phyloP scores from a whole-genome alignment of 257 asterid genomes.

The Prunella vulgaris region DNA sequence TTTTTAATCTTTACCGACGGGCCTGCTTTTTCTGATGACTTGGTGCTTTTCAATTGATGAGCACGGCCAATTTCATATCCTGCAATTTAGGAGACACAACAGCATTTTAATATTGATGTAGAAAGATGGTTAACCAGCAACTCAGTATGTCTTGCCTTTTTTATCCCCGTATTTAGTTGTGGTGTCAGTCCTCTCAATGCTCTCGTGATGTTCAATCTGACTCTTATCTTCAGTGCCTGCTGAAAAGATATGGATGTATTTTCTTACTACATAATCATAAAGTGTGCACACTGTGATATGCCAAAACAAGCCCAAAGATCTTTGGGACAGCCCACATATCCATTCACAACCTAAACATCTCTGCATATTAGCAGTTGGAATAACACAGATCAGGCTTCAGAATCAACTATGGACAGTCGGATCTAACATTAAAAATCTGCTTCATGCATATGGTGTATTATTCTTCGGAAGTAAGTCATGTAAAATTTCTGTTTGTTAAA shows the following conservation, averaged over 20 bases:
- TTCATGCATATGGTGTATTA: too few relatives aligned
- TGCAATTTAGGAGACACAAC: conserved; percentile 11
- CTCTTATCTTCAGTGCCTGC: conserved; percentile 25
- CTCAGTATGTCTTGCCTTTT: conserved; percentile 20
- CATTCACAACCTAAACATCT: too few relatives aligned
- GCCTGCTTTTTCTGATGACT: conserved; percentile 29
- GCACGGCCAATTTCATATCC: conserved; percentile 25
- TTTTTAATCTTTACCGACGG: conserved; percentile 32
- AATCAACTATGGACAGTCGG: too few relatives aligned
- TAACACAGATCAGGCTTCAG: too few relatives aligned
- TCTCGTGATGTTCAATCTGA: conserved; percentile 21
- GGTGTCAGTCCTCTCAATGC: conserved; percentile 16
- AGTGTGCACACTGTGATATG: background rate
- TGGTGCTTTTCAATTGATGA: conserved; percentile 49
- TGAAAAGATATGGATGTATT: conserved; percentile 6
- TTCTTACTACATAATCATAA: background rate
- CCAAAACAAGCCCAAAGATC: too few relatives aligned
- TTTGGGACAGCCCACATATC: too few relatives aligned
- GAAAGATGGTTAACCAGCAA: background rate
- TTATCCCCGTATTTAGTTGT: conserved; percentile 14
- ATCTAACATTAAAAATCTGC: too few relatives aligned
- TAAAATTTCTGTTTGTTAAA: too few relatives aligned
- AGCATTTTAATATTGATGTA: background rate
- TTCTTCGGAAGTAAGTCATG: too few relatives aligned
- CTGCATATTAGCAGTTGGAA: too few relatives aligned